A percentile compares a stretch with the other conserved stretches of the same genome.
Conservation (phyloP, 768 basidiomycete genomes). For the Termitomyces heimii region DNA sequence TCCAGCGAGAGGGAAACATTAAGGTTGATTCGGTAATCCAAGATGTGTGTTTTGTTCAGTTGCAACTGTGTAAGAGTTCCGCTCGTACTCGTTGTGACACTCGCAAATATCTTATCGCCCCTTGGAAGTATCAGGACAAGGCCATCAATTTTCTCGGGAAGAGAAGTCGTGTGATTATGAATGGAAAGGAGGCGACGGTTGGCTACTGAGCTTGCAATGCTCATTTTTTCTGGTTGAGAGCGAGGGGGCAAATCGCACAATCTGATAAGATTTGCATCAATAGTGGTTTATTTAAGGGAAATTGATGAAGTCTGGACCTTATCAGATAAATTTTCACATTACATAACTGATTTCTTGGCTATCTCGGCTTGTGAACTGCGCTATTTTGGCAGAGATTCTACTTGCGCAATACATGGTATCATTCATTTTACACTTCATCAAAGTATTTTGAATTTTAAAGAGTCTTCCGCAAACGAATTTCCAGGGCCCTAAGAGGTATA, state of each 20-base stretch:
- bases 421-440: not conserved
- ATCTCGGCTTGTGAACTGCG: not conserved
- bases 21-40: constrained; percentile 13
- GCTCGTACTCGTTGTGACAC: constrained; percentile 3
- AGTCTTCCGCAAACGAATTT: constrained; percentile 27
- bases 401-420: not conserved
- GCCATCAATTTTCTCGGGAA: constrained; percentile 4
- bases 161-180: constrained; percentile 15
- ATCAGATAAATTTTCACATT: constrained; percentile 12
- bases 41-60: constrained; percentile 16
- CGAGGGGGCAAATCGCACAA: not conserved
- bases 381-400: not conserved
- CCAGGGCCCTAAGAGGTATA: constrained; percentile 46
- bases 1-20: constrained; percentile 15
- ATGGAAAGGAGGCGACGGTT: constrained; percentile 19
- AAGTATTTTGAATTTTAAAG: constrained; percentile 5
- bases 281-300: not conserved
- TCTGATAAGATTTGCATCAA: constrained; percentile 14
- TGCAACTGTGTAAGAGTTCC: constrained; percentile 13
- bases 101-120: constrained; percentile 17
- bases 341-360: constrained; percentile 2
- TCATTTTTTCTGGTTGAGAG: not conserved
- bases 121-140: constrained; percentile 23
- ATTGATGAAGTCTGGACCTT: not conserved
- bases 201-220: not conserved